Evolutionary conservation across 331 rosid genomes (phyloP), one percentile per base, ranked within the genome.

Genomic region (Pyrus hybrid): DNA sequence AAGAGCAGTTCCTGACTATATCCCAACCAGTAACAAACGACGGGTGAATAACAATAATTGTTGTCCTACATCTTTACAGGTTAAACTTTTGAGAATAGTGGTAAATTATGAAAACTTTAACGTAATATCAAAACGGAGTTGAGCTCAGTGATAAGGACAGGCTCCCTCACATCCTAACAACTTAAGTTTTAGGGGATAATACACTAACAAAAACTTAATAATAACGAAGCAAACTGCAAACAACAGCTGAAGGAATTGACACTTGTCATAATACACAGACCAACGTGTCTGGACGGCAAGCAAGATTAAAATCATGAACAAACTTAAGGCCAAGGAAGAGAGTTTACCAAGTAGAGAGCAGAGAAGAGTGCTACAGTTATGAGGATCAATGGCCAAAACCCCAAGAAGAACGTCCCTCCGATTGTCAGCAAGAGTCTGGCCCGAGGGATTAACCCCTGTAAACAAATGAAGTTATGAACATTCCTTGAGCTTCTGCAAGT

Each of bases 331-430:
- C 63, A 74, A 45, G 43, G 54, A 68, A 18, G 82, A 72, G 68
- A 51, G 23, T 91, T 91, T 88, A 93, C 98, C 12, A 90, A 76
- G 85, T 87, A 91, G 66, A 93, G 93, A 35, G 86, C 95, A 22
- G 89, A 80, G 83, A 91, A 93, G 4, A 88, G 11, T 60, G 93
- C 86, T 63, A 88, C 80, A 3, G 89, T 84, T 77, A 88, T 54
- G 80, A 93, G 71, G 81, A 93, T 93, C 85, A 93, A 82, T 7
- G 98, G 98, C 86, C 98, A 86, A 81, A 93, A 91, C 80, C 82
- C 97, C 76, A 93, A 81, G 91, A 93, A 93, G 83, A 93, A 93
- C n/a, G 98, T 90, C 78, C 97, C 98, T 71, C 98, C 98, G 71
- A 85, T 61, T 21, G 97, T 90, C 77, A 93, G 81, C 73, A 93